A percentile compares a stretch with the other conserved stretches of the same genome.
Conservation (phyloP, 306 rosid genomes). For the Corylus avellana region DNA sequence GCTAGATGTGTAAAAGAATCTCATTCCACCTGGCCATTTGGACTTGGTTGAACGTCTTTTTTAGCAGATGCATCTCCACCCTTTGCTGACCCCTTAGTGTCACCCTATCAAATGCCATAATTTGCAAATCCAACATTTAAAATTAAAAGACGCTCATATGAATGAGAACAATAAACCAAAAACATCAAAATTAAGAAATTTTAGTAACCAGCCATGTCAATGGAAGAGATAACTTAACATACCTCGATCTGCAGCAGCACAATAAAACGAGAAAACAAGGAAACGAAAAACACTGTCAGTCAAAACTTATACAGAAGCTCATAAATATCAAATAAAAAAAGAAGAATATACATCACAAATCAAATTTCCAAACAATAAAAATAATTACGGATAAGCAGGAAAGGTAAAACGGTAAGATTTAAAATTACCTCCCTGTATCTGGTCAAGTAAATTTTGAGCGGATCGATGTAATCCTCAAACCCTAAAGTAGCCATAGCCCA, state of each 20-base stretch:
- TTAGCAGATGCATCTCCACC: slow-evolving; percentile 80
- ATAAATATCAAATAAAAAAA: background rate
- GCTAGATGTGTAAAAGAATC: background rate
- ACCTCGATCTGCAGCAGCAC: slow-evolving; percentile 88
- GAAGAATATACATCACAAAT: background rate
- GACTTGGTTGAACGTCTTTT: slow-evolving; percentile 69
- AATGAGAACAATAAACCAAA: background rate
- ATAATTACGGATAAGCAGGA: background rate
- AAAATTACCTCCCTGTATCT: slow-evolving; percentile 83
- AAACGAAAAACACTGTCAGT: slow-evolving; percentile 26
- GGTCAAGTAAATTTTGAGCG: slow-evolving; percentile 74
- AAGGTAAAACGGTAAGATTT: background rate
- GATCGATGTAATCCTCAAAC: slow-evolving; percentile 92
- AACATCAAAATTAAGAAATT: slow-evolving; percentile 4
- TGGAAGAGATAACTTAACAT: slow-evolving; percentile 30
- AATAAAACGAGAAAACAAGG: slow-evolving; percentile 29
- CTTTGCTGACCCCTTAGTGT: slow-evolving; percentile 86
- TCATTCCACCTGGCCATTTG: slow-evolving; percentile 66
- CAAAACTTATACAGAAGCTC: slow-evolving; percentile 11
- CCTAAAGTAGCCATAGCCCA: slow-evolving; percentile 98
- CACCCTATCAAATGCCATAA: slow-evolving; percentile 63
- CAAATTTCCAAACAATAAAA: background rate
- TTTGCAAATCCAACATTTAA: slow-evolving; percentile 18
- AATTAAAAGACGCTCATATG: background rate
- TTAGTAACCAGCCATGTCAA: background rate